phyloP scores from a whole-genome alignment of 345 rosid genomes.

The Salix caprea region DNA sequence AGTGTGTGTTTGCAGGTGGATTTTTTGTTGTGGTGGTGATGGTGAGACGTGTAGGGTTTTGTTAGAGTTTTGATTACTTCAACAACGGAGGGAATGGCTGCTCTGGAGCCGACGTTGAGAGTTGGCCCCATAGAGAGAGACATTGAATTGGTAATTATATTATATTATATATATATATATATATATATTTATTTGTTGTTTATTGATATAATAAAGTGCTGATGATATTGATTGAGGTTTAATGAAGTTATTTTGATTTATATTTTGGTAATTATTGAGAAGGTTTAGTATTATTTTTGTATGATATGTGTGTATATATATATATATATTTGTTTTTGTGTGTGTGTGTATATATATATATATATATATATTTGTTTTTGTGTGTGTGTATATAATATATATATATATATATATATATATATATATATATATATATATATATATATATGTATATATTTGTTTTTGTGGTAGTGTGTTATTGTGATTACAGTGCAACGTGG shows the following conservation, averaged over 20 bases:
- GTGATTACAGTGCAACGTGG: neutral
- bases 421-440: too few species aligned
- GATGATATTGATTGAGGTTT: neutral
- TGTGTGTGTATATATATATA: too few species aligned
- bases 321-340: too few species aligned
- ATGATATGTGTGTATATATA: neutral
- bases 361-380: neutral
- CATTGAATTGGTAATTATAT: constrained; percentile 46
- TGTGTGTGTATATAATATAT: too few species aligned
- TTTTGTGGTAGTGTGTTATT: neutral
- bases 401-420: too few species aligned
- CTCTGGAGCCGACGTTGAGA: constrained; percentile 26
- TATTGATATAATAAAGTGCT: neutral
- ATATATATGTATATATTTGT: neutral
- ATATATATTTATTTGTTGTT: neutral
- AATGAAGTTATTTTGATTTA: neutral
- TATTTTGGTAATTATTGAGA: neutral
- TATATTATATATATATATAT: neutral
- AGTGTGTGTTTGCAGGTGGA: neutral
- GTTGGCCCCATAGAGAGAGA: constrained; percentile 47
- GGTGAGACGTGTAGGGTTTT: constrained; percentile 9
- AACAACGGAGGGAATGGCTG: constrained; percentile 21
- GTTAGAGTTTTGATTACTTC: neutral
- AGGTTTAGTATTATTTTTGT: neutral
- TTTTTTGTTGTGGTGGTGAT: neutral